Conservation (phyloP, 1,284 basidiomycete species). For the Pholiota adiposa region DNA sequence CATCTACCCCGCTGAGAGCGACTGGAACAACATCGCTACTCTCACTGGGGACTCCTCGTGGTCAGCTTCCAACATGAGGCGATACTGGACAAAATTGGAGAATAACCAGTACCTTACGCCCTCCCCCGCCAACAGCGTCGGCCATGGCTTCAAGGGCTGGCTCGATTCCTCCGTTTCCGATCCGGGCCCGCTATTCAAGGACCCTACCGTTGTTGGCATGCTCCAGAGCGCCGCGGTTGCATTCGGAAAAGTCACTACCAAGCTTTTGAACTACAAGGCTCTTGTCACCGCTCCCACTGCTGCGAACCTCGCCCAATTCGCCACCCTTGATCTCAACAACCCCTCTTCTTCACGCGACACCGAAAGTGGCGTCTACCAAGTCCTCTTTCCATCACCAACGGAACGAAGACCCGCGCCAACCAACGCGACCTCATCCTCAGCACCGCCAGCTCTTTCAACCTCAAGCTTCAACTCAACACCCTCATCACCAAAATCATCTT, state of each 20-base stretch:
- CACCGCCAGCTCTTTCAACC: conserved; percentile 9
- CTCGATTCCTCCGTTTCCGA: conserved; percentile 11
- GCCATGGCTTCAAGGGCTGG: conserved; percentile 14
- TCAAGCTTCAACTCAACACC: conserved; percentile 14
- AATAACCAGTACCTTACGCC: conserved; percentile 12
- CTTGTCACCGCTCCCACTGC: neutral
- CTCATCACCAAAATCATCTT: conserved; percentile 12
- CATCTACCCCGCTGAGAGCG: conserved; percentile 13
- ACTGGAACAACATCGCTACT: conserved; percentile 12
- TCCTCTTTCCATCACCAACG: conserved; percentile 11
- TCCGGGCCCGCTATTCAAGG: conserved; percentile 5
- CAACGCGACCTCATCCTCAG: conserved; percentile 10
- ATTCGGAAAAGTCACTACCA: neutral
- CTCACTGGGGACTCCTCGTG: conserved; percentile 14
- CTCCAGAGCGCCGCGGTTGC: conserved; percentile 8
- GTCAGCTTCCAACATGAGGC: conserved; percentile 11
- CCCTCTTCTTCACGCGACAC: conserved; percentile 8
- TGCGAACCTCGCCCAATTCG: neutral
- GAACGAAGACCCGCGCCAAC: conserved; percentile 7
- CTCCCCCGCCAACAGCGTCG: neutral
- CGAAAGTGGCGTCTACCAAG: conserved; percentile 7
- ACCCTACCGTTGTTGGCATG: conserved; percentile 6
- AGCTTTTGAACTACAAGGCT: neutral
- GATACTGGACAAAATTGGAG: conserved; percentile 13
- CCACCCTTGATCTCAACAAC: conserved; percentile 7